These are phyloP conservation scores for Cryptococcus sp. DNA, from an alignment of 1,284 basidiomycete genomes.

Conservation along the genomic window DNA sequence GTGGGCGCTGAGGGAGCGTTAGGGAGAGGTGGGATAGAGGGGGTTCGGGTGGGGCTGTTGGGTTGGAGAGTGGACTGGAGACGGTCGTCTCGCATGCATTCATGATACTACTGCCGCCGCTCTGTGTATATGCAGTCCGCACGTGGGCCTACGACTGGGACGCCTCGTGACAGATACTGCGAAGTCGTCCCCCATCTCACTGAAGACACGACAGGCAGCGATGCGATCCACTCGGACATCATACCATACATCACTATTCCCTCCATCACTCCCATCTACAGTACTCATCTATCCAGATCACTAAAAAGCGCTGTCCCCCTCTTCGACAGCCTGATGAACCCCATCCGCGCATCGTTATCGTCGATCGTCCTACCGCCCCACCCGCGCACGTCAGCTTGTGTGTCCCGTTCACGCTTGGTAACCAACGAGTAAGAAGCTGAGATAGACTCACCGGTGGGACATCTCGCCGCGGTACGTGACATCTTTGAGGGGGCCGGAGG, in stretches of 20 bases:
- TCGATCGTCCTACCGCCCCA: conserved; percentile 27
- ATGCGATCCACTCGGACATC: no score
- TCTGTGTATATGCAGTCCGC: no score
- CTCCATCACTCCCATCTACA: no score
- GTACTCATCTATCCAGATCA: conserved; percentile 13
- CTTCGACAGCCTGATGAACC: conserved; percentile 31
- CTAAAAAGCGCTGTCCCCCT: conserved; percentile 40
- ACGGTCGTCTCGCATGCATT: neutral
- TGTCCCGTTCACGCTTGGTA: neutral
- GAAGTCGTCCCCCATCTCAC: no score
- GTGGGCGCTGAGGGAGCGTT: conserved; percentile 24
- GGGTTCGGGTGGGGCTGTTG: no score
- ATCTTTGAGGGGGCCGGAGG: conserved; percentile 36
- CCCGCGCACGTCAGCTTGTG: neutral
- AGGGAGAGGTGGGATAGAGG: neutral
- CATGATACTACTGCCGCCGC: no score
- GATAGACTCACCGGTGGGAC: conserved; percentile 42
- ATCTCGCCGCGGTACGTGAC: conserved; percentile 49
- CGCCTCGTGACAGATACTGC: no score
- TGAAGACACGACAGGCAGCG: no score
- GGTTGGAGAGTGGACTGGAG: no score
- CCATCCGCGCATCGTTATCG: conserved; percentile 39
- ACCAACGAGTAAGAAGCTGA: neutral
- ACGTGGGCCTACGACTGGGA: no score
- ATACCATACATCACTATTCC: no score